Base-by-base conservation (phyloP, 768 basidiomycete genomes). In the Nevesoporus exiguus region DNA sequence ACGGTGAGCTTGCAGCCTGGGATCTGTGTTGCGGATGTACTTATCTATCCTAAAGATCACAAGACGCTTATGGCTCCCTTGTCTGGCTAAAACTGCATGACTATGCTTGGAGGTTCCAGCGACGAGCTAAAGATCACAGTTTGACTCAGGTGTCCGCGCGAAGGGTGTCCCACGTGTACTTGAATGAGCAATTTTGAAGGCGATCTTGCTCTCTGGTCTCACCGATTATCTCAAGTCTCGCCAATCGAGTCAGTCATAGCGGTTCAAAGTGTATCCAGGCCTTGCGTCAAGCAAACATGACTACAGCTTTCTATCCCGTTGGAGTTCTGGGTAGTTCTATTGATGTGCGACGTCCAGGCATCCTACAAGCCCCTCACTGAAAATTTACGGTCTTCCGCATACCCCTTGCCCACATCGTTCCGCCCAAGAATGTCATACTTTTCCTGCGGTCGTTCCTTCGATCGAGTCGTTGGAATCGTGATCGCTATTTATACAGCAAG, bases 401-500 rank as follows among this genome's bases (percentile, higher is more conserved):
- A 19, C 21, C 5, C 8, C 27, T 29, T 29, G 8, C 27, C 4
- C 7, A 34, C 52, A 31, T 19, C 43, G 9, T 29, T 29, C 5
- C 27, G 27, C 33, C 19, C 10, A 21, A 15, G 15, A 27, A 41
- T 13, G 34, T 19, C 43, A 52, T 51, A 24, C 34, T 39, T 50
- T 51, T 27, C 49, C 34, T 44, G 25, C 42, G 10, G 24, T 37
- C 19, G 22, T 13, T 51, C 45, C 47, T 50, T 29, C 15, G 46
- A 49, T 55, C 33, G 25, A 33, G 30, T 39, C 27, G 41, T 34
- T 17, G 24, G 43, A 40, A 8, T 41, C 45, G 19, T 58, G 45
- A 47, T 29, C 40, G 39, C 31, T 63, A 63, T 52, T 49, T 63
- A 63, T 63, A 60, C 37, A 9, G 47, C 13, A 22, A 11, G 5